Evolutionary conservation across 1,284 basidiomycete genomes (phyloP).

Genomic region (Pyrrhoderma noxium): DNA sequence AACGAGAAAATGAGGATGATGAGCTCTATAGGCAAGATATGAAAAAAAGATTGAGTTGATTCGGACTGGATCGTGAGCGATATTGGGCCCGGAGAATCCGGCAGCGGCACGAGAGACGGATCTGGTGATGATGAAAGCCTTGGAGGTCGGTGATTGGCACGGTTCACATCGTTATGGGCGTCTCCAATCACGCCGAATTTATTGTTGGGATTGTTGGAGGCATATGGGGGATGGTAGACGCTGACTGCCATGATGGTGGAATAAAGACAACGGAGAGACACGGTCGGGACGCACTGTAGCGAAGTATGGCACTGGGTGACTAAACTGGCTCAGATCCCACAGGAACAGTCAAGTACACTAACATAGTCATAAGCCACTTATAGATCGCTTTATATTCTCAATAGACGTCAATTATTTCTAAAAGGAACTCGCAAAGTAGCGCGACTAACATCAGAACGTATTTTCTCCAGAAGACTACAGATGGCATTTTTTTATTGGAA

Average conservation of each 20-base stretch:
- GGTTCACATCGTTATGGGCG: background rate
- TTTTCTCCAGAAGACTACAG: too few relatives aligned
- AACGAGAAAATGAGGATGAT: slow-evolving; percentile 53
- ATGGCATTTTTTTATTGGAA: too few relatives aligned
- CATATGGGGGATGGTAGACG: background rate
- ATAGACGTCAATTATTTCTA: too few relatives aligned
- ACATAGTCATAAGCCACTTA: too few relatives aligned
- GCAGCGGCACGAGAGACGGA: too few relatives aligned
- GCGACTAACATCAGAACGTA: too few relatives aligned
- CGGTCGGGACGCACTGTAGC: background rate
- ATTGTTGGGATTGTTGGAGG: background rate
- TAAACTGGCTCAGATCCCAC: too few relatives aligned
- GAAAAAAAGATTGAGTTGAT: slow-evolving; percentile 17
- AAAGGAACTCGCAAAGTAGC: too few relatives aligned
- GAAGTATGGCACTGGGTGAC: too few relatives aligned
- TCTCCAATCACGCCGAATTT: background rate
- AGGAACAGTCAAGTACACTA: too few relatives aligned
- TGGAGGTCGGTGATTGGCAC: background rate
- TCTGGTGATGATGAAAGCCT: too few relatives aligned
- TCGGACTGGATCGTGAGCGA: background rate
- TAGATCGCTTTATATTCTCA: too few relatives aligned
- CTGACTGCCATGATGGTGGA: background rate
- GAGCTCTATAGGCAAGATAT: slow-evolving; percentile 49
- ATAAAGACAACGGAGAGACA: background rate
- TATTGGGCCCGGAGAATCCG: background rate